These are phyloP conservation scores for Malania oleifera DNA, from an alignment of 164 flowering plant species.

Conservation along the genomic window DNA sequence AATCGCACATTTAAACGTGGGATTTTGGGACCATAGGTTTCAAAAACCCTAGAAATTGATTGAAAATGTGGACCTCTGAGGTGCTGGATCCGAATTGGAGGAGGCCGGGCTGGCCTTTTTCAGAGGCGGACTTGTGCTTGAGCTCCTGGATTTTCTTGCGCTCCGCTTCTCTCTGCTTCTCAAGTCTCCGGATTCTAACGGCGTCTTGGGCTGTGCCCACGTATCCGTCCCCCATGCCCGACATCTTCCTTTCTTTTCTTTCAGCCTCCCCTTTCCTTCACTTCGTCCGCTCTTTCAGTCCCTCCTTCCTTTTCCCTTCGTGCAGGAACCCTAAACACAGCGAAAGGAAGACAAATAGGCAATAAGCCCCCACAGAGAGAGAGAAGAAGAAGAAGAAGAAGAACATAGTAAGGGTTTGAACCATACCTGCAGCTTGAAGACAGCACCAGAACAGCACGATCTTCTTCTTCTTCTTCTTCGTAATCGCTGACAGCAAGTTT, in stretches of 20 bases:
- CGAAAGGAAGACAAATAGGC: too few relatives aligned
- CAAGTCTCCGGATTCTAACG: slow-evolving; percentile 83
- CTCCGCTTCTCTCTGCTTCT: slow-evolving; percentile 96
- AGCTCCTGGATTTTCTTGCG: slow-evolving; percentile 87
- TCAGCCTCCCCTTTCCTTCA: slow-evolving; percentile 4
- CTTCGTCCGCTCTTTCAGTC: too few relatives aligned
- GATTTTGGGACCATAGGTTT: background rate
- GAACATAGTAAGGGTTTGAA: too few relatives aligned
- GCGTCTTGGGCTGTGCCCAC: slow-evolving; percentile 99
- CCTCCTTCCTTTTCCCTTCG: too few relatives aligned
- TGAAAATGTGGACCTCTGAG: slow-evolving; percentile 53
- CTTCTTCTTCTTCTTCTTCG: too few relatives aligned
- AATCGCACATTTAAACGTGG: background rate
- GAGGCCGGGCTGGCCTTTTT: slow-evolving; percentile 88
- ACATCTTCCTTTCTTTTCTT: slow-evolving; percentile 43
- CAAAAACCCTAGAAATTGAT: slow-evolving; percentile 6
- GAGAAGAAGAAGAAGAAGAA: too few relatives aligned
- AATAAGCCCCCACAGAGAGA: too few relatives aligned
- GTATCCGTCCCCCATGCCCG: slow-evolving; percentile 99
- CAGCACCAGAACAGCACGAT: too few relatives aligned
- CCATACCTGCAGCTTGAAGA: too few relatives aligned
- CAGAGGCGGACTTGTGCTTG: slow-evolving; percentile 81
- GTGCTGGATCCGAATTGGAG: slow-evolving; percentile 95
- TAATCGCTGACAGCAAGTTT: too few relatives aligned
- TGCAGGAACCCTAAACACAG: too few relatives aligned